A percentile compares a stretch with the other conserved stretches of the same genome.
Conservation (phyloP, 192 early-diverging fungal genomes). For the Geranomyces michiganensis region DNA sequence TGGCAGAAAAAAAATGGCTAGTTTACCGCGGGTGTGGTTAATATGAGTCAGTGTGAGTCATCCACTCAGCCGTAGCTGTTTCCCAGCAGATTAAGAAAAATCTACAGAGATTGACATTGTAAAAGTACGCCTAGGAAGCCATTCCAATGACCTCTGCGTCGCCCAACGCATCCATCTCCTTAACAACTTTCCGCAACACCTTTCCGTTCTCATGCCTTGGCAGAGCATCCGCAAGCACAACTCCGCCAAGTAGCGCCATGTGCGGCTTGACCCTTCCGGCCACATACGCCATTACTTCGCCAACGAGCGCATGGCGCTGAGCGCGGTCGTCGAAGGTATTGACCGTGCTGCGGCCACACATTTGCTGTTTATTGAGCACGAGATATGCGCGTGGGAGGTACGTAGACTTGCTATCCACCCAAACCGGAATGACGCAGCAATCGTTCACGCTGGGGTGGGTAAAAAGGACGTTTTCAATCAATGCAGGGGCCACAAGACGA, state of each 20-base stretch:
- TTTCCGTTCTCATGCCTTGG: not conserved
- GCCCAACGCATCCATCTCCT: not conserved
- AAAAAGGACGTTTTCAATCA: conserved; percentile 8
- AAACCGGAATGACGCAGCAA: conserved; percentile 8
- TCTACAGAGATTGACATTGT: too few species aligned
- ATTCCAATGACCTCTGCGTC: too few species aligned
- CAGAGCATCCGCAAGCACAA: not conserved
- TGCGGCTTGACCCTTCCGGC: not conserved
- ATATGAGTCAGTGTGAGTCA: too few species aligned
- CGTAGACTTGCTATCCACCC: not conserved
- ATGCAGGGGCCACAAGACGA: not conserved
- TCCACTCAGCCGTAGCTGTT: too few species aligned
- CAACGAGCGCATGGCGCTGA: not conserved
- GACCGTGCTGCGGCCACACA: not conserved
- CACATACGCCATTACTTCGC: not conserved
- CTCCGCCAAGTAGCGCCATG: not conserved
- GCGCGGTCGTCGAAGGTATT: not conserved
- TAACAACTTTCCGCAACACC: not conserved
- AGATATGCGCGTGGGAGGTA: conserved; percentile 7
- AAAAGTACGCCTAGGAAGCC: too few species aligned
- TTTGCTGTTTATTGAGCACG: not conserved
- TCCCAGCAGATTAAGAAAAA: too few species aligned
- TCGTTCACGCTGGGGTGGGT: not conserved
- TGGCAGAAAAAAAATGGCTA: too few species aligned
- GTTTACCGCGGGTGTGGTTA: too few species aligned